Base-by-base conservation (phyloP, 345 rosid genomes). In the Firmiana major region DNA sequence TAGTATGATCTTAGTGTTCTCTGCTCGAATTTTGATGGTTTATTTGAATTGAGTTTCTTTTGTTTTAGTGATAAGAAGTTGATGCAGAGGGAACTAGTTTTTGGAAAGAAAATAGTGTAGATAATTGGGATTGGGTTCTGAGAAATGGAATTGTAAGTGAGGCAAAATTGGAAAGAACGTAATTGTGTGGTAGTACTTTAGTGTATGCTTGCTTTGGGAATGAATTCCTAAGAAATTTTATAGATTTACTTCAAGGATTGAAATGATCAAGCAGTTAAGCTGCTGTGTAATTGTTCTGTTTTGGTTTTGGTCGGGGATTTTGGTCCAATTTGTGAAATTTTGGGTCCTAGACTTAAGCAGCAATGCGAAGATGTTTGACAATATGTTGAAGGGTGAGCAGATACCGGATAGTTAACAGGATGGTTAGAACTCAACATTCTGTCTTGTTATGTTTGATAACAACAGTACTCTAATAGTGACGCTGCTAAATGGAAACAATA, bases 11-110 rank as follows among this genome's bases (percentile, higher is more conserved):
- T 42, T 64, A 13, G 22, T 79, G 46, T 19, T 73, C 9, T 48
- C 24, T 49, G 43, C 59, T 28, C 15, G 12, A 48, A 49, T 28
- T 49, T 70, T 70, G 9, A 49, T 9, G 6, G 24, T 69, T 48
- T 68, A 22, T 68, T 68, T 46, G 73, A 45, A 26, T 68, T 68
- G 24, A 40, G 55, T 46, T 43, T 67, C 19, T 70, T 49, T 51
- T 58, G 9, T 48, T 48, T 48, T 70, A 17, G 74, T 49, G 0
- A 16, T 13, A 70, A 49, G n/a, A 38, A 38, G 40, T 4, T 38
- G 31, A 6, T 31, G n/a, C 19, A 12, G 54, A 49, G 22, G 38
- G 36, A 57, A 68, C 49, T 70, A 31, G 38, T 48, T 42, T 77
- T 19, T 38, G 45, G 45, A 0, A 16, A 16, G 10, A 66, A 40